phyloP scores from a whole-genome alignment of 169 alveolate species.

The Plasmodium relictum region DNA sequence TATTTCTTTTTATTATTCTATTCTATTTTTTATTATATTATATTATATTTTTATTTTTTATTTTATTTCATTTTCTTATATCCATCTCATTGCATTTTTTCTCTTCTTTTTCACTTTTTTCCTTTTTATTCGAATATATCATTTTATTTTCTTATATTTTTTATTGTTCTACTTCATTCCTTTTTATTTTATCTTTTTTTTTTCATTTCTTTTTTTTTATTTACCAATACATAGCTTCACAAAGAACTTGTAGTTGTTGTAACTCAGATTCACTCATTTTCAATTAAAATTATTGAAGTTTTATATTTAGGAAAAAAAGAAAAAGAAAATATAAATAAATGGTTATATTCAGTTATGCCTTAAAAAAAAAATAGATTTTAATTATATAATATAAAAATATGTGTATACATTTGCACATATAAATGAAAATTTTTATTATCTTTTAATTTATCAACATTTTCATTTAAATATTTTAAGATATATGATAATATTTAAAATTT shows the following conservation, averaged over 20 bases:
- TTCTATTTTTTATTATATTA: not conserved
- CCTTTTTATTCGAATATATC: no score
- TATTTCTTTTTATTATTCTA: no score
- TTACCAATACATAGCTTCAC: constrained; percentile 89
- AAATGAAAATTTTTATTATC: constrained; percentile 9
- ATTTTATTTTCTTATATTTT: no score
- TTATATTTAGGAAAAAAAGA: not conserved
- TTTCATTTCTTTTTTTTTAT: not conserved
- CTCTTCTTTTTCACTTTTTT: no score
- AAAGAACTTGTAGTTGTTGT: constrained; percentile 90
- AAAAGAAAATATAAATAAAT: constrained; percentile 10
- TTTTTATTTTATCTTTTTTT: not conserved
- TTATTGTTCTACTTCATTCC: not conserved
- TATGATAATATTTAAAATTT: not conserved
- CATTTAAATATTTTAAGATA: not conserved
- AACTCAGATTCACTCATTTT: constrained; percentile 84
- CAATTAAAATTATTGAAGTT: constrained; percentile 4
- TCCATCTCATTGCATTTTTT: no score
- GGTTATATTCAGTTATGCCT: not conserved
- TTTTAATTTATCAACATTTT: constrained; percentile 26
- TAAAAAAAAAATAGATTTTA: not conserved
- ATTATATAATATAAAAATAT: not conserved
- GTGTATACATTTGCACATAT: constrained; percentile 18
- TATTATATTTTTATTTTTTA: no score
- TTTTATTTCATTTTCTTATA: no score